Evolutionary conservation across 495 filamentous ascomycete genomes (phyloP).

Genomic region (Trypethelium eluteriae): DNA sequence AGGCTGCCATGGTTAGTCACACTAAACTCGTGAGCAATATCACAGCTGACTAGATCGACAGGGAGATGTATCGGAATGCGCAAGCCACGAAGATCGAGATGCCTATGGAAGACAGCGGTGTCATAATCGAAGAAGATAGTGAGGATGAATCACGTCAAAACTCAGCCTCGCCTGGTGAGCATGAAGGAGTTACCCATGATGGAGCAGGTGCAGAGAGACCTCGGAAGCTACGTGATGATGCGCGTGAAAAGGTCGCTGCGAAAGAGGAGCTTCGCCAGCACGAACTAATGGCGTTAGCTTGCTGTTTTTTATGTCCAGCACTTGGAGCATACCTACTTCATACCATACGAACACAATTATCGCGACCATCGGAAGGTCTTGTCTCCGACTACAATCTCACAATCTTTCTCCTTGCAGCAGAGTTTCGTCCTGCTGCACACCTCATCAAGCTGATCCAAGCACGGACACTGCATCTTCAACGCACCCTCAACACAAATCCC

Average conservation of each 20-base stretch:
- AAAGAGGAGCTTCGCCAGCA: constrained; percentile 58
- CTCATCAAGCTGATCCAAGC: constrained; percentile 69
- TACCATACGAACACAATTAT: constrained; percentile 45
- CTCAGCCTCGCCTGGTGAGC: background rate
- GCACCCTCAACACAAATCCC: constrained; percentile 48
- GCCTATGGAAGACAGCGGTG: constrained; percentile 3
- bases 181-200: constrained; percentile 40
- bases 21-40: constrained; percentile 77
- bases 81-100: background rate
- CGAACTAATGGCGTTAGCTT: constrained; percentile 62
- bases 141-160: constrained; percentile 3
- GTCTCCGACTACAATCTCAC: constrained; percentile 52
- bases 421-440: constrained; percentile 73
- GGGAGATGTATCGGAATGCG: constrained; percentile 22
- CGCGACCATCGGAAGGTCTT: constrained; percentile 69
- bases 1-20: constrained; percentile 70
- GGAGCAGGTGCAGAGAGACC: constrained; percentile 13
- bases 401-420: constrained; percentile 85
- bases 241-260: constrained; percentile 21
- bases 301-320: constrained; percentile 73
- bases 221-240: constrained; percentile 11
- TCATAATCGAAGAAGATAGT: constrained; percentile 15
- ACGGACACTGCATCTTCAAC: constrained; percentile 77
- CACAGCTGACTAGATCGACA: constrained; percentile 47
- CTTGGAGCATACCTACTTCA: constrained; percentile 44